These are phyloP conservation scores for Nothophoma quercina DNA, from an alignment of 2,329 filamentous ascomycete species.

Conservation along the genomic window DNA sequence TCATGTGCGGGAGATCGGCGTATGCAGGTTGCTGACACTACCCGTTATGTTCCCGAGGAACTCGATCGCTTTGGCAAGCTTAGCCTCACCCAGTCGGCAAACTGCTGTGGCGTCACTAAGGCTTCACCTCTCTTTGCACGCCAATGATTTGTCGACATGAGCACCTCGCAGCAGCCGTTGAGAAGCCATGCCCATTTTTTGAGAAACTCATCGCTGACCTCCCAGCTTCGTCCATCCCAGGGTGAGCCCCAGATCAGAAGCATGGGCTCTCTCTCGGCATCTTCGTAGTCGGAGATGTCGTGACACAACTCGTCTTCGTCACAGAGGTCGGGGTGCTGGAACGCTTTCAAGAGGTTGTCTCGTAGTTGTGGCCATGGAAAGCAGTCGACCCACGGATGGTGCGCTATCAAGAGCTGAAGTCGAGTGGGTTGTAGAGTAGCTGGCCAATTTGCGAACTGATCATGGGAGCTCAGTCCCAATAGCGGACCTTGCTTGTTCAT, in stretches of 20 bases:
- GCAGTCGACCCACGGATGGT: constrained; percentile 54
- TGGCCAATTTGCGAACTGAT: constrained; percentile 12
- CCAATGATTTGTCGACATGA: constrained; percentile 38
- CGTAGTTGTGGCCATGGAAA: constrained; percentile 50
- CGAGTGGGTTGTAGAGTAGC: constrained; percentile 43
- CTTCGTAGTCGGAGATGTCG: constrained; percentile 22
- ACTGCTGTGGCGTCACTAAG: constrained; percentile 10
- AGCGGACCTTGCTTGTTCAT: constrained; percentile 17
- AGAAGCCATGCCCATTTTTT: constrained; percentile 56
- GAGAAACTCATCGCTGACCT: constrained; percentile 56
- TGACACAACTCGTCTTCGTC: constrained; percentile 32
- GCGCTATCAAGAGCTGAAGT: constrained; percentile 47
- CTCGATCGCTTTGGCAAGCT: constrained; percentile 9
- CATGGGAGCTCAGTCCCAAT: background rate
- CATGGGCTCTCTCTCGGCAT: constrained; percentile 8
- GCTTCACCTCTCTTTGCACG: constrained; percentile 22
- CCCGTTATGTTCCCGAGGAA: background rate
- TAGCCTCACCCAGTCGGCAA: constrained; percentile 5
- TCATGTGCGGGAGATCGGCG: background rate
- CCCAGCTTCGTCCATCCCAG: constrained; percentile 57
- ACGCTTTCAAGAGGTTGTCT: constrained; percentile 50
- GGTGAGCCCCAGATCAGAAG: constrained; percentile 61
- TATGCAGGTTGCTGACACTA: constrained; percentile 18
- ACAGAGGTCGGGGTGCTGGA: constrained; percentile 39
- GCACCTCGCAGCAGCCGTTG: constrained; percentile 48